Evolutionary conservation across 2,329 filamentous ascomycete genomes (phyloP).

Genomic region (Colletotrichum tofieldiae): DNA sequence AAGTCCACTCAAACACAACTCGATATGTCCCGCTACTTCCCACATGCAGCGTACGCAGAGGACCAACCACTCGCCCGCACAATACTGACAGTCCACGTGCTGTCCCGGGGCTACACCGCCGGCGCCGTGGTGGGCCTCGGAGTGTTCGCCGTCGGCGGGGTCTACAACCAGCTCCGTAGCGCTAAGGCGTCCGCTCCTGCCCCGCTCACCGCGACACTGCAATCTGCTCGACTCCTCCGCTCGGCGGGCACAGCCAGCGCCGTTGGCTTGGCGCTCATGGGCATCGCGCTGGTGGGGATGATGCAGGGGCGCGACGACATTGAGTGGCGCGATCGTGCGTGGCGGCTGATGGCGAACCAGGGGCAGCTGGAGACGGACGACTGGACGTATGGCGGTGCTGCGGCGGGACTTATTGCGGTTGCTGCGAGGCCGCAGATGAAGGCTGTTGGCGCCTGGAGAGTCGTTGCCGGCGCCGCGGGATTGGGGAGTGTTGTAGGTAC

Average conservation of each 20-base stretch:
- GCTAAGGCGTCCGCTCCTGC: not conserved
- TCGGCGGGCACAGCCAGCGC: conserved; percentile 62
- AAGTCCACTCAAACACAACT: not conserved
- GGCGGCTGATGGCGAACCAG: conserved; percentile 72
- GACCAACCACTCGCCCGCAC: conserved; percentile 70
- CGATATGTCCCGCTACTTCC: conserved; percentile 69
- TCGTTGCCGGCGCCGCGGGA: conserved; percentile 61
- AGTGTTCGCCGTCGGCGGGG: conserved; percentile 53
- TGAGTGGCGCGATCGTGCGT: conserved; percentile 76
- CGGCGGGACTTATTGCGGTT: conserved; percentile 49
- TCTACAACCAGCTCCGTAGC: conserved; percentile 49
- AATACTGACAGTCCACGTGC: conserved; percentile 73
- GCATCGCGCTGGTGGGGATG: conserved; percentile 59
- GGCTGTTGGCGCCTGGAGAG: conserved; percentile 54
- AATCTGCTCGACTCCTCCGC: conserved; percentile 57
- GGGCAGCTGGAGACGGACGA: conserved; percentile 72
- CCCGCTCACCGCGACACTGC: not conserved
- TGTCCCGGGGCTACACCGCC: conserved; percentile 68
- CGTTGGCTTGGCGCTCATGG: conserved; percentile 61
- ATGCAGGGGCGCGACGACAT: conserved; percentile 73
- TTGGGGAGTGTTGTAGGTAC: conserved; percentile 66
- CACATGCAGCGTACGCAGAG: conserved; percentile 72
- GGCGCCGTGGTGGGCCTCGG: conserved; percentile 66
- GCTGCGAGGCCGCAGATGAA: conserved; percentile 48
- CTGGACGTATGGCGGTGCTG: conserved; percentile 64